Evolutionary conservation across 1,284 basidiomycete species (phyloP), one percentile per base, ranked within the genome.

Genomic region (Malassezia globosa): DNA sequence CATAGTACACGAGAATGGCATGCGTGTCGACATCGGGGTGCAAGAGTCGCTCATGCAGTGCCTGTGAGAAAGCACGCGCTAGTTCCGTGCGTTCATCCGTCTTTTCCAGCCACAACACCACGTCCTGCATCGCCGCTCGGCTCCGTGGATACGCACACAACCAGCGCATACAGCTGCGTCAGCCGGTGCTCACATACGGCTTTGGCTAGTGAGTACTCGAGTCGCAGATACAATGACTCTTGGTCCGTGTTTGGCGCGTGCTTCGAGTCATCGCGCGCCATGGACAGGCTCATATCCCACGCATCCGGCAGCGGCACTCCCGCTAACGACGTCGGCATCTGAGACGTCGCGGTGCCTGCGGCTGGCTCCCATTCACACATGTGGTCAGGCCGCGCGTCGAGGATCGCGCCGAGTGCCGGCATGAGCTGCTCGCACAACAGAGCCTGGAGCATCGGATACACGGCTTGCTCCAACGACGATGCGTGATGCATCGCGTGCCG

Each of bases 11-110:
- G 18, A 97, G 77, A 54, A 97, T 90, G 58, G 87, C 81, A 61
- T 85, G 85, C 0, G 94, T 97, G 57, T 90, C 88, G 2, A 89
- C 88, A 7, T 90, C 94, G 0, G 94, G 94, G 68, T 97, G 92
- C 11, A 97, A 80, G 0, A 97, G 78, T 3, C 92, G 84, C 64
- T 48, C 48, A 34, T 51, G 41, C 22, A 55, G 56, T 56, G 50
- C 45, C 75, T 25, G 55, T 84, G 83, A 73, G 80, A 90, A 75
- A 11, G 79, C 75, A 44, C 77, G 77, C 1, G 87, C 82, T 4
- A 90, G 75, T 36, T 79, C 76, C 2, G 79, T 73, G 22, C 56
- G 50, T 33, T 63, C 49, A 31, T 54, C 55, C 4, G 59, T 58
- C 25, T 47, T 55, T 7, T 55, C 46, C 4, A 61, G 45, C 39